phyloP scores from a whole-genome alignment of 169 alveolate species.

The Fabrea salina region DNA sequence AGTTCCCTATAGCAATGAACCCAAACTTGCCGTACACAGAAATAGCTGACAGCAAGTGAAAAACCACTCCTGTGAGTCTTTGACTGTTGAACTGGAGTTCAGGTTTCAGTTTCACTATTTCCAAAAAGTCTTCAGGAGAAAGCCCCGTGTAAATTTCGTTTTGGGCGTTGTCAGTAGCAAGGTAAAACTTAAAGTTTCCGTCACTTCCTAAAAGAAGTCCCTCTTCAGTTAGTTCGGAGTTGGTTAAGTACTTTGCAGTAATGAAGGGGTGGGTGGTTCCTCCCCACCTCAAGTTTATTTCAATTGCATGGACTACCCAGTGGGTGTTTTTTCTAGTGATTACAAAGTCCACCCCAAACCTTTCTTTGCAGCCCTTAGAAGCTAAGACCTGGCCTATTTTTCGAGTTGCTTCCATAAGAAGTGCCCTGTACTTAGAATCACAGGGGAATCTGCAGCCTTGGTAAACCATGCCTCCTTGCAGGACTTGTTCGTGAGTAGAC shows the following conservation, averaged over 20 bases:
- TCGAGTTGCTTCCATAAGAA: conserved; percentile 2
- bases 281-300: conserved; percentile 32
- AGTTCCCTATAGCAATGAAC: conserved; percentile 12
- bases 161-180: conserved; percentile 17
- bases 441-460: conserved; percentile 27
- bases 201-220: background rate
- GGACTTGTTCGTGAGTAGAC: conserved; percentile 18
- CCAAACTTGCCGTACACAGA: conserved; percentile 29
- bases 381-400: conserved; percentile 5
- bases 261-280: conserved; percentile 27
- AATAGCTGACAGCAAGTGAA: conserved; percentile 8
- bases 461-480: conserved; percentile 3
- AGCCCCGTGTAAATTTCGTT: background rate
- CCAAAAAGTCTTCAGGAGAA: conserved; percentile 13
- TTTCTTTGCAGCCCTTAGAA: conserved; percentile 20
- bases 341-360: conserved; percentile 15
- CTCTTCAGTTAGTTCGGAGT: background rate
- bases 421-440: background rate
- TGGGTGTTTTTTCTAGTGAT: background rate
- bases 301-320: conserved; percentile 14
- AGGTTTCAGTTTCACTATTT: background rate
- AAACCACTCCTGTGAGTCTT: background rate
- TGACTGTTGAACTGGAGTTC: background rate
- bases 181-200: background rate
- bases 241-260: background rate